phyloP scores from a whole-genome alignment of 192 early-diverging fungal species.

The Dissophora globulifera region DNA sequence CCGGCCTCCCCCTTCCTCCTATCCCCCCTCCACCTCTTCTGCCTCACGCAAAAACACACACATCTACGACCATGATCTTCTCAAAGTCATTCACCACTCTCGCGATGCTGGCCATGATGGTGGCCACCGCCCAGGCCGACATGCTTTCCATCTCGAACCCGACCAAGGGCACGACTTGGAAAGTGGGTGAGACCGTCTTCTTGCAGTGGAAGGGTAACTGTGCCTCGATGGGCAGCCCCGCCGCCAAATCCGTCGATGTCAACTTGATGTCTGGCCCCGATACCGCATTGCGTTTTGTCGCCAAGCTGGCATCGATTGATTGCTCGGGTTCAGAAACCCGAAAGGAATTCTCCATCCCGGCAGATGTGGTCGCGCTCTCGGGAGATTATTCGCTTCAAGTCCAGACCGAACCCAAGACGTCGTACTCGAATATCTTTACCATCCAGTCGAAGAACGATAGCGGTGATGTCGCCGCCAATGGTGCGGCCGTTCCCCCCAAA shows the following conservation, averaged over 20 bases:
- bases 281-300: slow-evolving; percentile 31
- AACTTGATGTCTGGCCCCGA: slow-evolving; percentile 31
- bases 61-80: slow-evolving; percentile 25
- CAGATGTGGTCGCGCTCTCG: slow-evolving; percentile 6
- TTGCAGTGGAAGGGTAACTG: slow-evolving; percentile 44
- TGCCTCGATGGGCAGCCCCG: slow-evolving; percentile 15
- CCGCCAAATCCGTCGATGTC: slow-evolving; percentile 26
- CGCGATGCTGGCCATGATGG: slow-evolving; percentile 11
- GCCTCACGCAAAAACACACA: neutral
- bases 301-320: slow-evolving; percentile 35
- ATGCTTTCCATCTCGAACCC: slow-evolving; percentile 40
- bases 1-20: slow-evolving; percentile 10
- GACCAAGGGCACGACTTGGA: slow-evolving; percentile 28
- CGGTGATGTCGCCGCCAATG: neutral
- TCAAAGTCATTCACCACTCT: slow-evolving; percentile 26
- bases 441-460: slow-evolving; percentile 12
- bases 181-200: slow-evolving; percentile 30
- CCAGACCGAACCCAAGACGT: slow-evolving; percentile 28
- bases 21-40: neutral
- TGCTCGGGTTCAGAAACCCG: slow-evolving; percentile 31
- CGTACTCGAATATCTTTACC: slow-evolving; percentile 35
- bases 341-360: slow-evolving; percentile 32
- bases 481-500: too few relatives aligned
- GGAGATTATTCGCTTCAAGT: slow-evolving; percentile 33
- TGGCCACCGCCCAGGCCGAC: slow-evolving; percentile 14